Evolutionary conservation across 1,284 basidiomycete species (phyloP).

Genomic region (Trichosporon sp.): DNA sequence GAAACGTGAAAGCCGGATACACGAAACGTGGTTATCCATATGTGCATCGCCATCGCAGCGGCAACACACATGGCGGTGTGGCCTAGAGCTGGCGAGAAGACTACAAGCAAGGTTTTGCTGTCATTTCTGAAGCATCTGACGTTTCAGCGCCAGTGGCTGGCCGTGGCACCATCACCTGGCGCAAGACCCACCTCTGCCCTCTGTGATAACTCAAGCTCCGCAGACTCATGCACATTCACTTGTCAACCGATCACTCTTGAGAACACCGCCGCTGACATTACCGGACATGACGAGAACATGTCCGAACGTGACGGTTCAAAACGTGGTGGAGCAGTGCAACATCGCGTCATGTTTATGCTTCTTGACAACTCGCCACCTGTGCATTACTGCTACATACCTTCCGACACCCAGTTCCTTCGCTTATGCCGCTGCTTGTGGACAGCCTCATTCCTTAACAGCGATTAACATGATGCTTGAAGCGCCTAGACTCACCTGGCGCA

Average conservation of each 20-base stretch:
- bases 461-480: not conserved
- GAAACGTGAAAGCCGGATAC: not conserved
- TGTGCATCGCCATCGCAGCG: too few relatives aligned
- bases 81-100: too few relatives aligned
- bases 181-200: not conserved
- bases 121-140: not conserved
- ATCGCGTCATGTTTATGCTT: not conserved
- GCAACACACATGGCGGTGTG: too few relatives aligned
- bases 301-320: not conserved
- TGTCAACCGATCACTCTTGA: not conserved
- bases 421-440: not conserved
- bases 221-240: not conserved
- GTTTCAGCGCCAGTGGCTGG: not conserved
- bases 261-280: not conserved
- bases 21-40: too few relatives aligned
- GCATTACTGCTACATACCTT: not conserved
- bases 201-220: not conserved
- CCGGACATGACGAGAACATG: not conserved
- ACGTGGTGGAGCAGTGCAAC: not conserved
- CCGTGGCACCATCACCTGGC: too few relatives aligned
- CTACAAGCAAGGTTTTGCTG: not conserved
- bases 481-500: not conserved
- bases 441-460: not conserved
- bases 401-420: not conserved
- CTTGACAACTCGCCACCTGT: not conserved